Base-by-base conservation (phyloP, 2,329 filamentous ascomycete genomes). In the Hymenoscyphus repandus region DNA sequence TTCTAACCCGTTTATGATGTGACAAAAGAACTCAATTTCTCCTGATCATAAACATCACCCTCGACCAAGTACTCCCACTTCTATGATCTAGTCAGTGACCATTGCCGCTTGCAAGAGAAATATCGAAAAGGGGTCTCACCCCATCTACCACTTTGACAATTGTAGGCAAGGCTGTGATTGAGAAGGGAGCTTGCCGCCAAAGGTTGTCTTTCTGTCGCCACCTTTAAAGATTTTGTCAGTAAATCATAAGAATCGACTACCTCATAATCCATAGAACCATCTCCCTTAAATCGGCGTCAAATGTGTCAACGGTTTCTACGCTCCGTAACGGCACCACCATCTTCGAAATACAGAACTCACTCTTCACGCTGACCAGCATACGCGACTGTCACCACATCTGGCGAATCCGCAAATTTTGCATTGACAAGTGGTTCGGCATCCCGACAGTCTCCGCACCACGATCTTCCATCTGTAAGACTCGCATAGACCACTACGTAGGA, bases 371-470 rank as follows among this genome's bases (percentile, higher is more conserved):
- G 52, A 2, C 61, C 62, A 5, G 61, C 62, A 44, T 61, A 61
- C 6, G 61, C 53, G 12, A 59, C 51, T 30, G 34, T 53, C 10
- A 56, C 57, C 22, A 45, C 30, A 9, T 57, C 41, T 18, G 51
- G 56, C 15, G 46, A 45, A 7, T 46, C 49, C 1, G 45, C 55
- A 49, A 63, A 64, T 22, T 61, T 59, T 12, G 47, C 54, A 38
- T 58, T 53, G 11, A 64, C 37, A 32, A 63, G 51, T 7, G 60
- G 42, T 43, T 64, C 62, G 5, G 62, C 61, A n/a, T 43, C 50
- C 6, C 55, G 46, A 54, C 60, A 63, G 44, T 64, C 62, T 13
- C 59, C 57, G 45, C 62, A 64, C 62, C 62, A 64, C 27, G 54
- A 59, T 32, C 47, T 52, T 1, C 60, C 59, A 17, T 57, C 54